phyloP scores from a whole-genome alignment of 2,329 filamentous ascomycete genomes.

The Hymenoscyphus infarciens region DNA sequence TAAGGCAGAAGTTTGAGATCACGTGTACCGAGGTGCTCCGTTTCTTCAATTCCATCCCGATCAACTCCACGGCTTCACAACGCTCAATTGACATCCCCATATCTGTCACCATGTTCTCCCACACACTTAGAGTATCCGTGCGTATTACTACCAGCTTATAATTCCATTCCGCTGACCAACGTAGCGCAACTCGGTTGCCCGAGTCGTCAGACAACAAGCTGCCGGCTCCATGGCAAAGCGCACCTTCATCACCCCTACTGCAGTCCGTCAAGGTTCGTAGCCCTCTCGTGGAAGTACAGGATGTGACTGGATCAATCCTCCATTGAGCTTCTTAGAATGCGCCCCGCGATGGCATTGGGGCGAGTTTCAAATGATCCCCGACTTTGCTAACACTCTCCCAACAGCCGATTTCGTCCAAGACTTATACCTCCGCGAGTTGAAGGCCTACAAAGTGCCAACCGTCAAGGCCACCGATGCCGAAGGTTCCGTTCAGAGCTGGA shows the following conservation, averaged over 20 bases:
- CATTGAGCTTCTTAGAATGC: background rate
- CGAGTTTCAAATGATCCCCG: background rate
- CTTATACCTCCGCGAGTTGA: slow-evolving; percentile 93
- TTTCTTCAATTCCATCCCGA: slow-evolving; percentile 17
- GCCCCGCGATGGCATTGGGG: background rate
- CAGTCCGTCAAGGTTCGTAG: slow-evolving; percentile 35
- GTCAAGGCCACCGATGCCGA: slow-evolving; percentile 84
- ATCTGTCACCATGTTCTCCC: slow-evolving; percentile 35
- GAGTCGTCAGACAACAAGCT: slow-evolving; percentile 34
- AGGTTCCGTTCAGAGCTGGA: slow-evolving; percentile 88
- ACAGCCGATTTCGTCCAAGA: slow-evolving; percentile 96
- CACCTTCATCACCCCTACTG: slow-evolving; percentile 36
- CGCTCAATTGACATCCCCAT: slow-evolving; percentile 33
- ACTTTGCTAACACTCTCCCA: slow-evolving; percentile 22
- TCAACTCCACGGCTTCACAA: slow-evolving; percentile 21
- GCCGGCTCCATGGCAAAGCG: slow-evolving; percentile 31
- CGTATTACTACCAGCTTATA: slow-evolving; percentile 21
- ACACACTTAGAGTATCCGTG: slow-evolving; percentile 37
- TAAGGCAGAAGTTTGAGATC: background rate
- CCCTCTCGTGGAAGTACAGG: background rate
- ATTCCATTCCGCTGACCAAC: slow-evolving; percentile 22
- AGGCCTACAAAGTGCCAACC: slow-evolving; percentile 83
- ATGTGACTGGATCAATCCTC: background rate
- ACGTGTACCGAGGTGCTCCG: slow-evolving; percentile 10
- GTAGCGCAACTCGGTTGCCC: slow-evolving; percentile 37